phyloP scores from a whole-genome alignment of 1,284 basidiomycete genomes.

The Irpex rosettiformis region DNA sequence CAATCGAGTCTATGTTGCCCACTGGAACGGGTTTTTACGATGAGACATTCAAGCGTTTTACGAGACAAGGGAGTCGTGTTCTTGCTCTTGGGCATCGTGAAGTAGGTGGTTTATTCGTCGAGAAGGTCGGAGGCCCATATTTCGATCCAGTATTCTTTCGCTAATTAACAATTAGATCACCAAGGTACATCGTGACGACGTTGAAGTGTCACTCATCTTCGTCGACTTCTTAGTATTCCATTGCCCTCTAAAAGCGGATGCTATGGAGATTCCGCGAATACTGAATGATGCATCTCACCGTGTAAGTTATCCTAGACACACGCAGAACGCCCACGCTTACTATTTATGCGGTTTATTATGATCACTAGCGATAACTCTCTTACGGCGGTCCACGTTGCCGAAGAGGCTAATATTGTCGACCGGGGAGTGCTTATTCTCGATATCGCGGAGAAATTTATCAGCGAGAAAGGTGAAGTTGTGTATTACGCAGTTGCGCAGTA shows the following conservation, averaged over 20 bases:
- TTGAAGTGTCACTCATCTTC: constrained; percentile 77
- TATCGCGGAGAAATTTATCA: too few species aligned
- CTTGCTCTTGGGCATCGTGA: constrained; percentile 87
- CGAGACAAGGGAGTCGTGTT: constrained; percentile 86
- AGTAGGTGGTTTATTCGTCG: constrained; percentile 60
- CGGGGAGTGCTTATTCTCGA: too few species aligned
- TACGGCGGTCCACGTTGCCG: too few species aligned
- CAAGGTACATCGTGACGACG: constrained; percentile 73
- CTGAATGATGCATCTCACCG: constrained; percentile 91
- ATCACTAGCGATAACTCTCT: too few species aligned
- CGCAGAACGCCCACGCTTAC: background rate
- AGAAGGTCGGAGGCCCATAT: constrained; percentile 49
- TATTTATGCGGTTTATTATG: constrained; percentile 77
- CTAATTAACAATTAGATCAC: constrained; percentile 62
- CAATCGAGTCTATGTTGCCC: constrained; percentile 83
- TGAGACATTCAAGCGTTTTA: constrained; percentile 91
- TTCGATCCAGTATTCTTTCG: background rate
- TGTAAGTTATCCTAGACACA: constrained; percentile 49
- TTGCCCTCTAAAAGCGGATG: constrained; percentile 93
- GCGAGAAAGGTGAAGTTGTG: too few species aligned
- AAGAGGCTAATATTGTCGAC: too few species aligned
- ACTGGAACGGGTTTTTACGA: constrained; percentile 79
- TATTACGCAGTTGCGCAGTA: too few species aligned
- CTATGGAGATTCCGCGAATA: constrained; percentile 86
- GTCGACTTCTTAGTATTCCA: constrained; percentile 96